phyloP scores from a whole-genome alignment of 441 rosid genomes.

The Geranium incanum region DNA sequence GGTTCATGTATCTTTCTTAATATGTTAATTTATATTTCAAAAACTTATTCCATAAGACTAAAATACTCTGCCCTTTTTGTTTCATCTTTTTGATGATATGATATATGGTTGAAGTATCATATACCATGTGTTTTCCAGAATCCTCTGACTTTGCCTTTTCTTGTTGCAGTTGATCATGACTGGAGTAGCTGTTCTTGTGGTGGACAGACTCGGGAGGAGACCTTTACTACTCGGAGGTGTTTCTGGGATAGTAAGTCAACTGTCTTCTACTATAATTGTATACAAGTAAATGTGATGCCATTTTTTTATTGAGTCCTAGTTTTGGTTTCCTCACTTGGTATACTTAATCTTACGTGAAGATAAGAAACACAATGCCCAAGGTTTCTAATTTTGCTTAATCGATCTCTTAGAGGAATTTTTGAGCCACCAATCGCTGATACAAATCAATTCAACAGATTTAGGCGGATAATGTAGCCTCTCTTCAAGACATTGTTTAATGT shows the following conservation, averaged over 20 bases:
- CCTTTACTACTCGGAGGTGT: conserved; percentile 88
- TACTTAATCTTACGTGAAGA: too few relatives aligned
- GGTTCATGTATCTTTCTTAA: not conserved
- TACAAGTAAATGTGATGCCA: conserved; percentile 2
- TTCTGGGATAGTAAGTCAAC: conserved; percentile 71
- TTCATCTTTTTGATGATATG: not conserved
- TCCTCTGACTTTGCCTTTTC: conserved; percentile 2
- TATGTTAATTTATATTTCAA: not conserved
- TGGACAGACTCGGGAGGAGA: conserved; percentile 92
- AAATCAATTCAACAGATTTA: too few relatives aligned
- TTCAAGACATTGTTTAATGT: too few relatives aligned
- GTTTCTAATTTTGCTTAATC: too few relatives aligned
- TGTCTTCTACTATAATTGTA: conserved; percentile 14
- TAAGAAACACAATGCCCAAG: too few relatives aligned
- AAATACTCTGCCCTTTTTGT: not conserved
- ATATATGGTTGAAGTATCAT: not conserved
- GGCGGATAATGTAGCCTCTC: too few relatives aligned
- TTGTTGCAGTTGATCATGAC: conserved; percentile 75
- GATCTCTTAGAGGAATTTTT: too few relatives aligned
- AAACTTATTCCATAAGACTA: not conserved
- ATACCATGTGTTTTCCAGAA: too few relatives aligned
- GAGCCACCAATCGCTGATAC: too few relatives aligned
- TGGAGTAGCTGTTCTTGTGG: conserved; percentile 69
- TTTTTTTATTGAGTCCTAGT: not conserved
- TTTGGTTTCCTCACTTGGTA: too few relatives aligned